Evolutionary conservation across 257 asterid genomes (phyloP).

Genomic region (Solanum chaucha): DNA sequence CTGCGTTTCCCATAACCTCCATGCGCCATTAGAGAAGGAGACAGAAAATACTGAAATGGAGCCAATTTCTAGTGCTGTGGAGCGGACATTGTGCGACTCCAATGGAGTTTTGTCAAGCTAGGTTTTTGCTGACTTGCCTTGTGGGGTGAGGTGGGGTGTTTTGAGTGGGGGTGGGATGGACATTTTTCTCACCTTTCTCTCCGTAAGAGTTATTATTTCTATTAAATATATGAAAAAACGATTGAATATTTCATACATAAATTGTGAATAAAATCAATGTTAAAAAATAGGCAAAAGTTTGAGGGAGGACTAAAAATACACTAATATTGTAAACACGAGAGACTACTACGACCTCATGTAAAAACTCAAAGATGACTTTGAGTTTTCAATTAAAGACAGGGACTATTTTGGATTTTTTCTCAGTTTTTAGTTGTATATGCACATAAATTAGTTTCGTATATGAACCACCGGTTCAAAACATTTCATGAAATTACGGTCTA

Average conservation of each 20-base stretch:
- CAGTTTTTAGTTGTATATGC: not conserved
- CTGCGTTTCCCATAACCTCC: slow-evolving; percentile 76
- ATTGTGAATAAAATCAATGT: not conserved
- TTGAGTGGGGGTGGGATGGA: not conserved
- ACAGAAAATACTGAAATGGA: not conserved
- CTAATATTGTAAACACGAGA: not conserved
- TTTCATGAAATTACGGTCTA: not conserved
- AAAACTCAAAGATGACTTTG: not conserved
- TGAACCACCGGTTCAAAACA: not conserved
- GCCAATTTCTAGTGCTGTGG: not conserved
- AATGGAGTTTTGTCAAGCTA: not conserved
- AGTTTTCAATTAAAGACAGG: not conserved
- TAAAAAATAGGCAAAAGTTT: not conserved
- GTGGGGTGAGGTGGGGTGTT: not conserved
- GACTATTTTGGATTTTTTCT: not conserved
- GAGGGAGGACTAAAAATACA: not conserved
- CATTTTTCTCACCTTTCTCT: too few species aligned
- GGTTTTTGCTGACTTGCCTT: not conserved
- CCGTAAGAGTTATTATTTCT: not conserved
- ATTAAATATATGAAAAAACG: too few species aligned
- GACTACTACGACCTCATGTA: not conserved
- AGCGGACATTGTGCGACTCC: not conserved
- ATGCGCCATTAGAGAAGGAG: slow-evolving; percentile 36
- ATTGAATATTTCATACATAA: too few species aligned
- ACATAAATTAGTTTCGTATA: too few species aligned